Conservation (phyloP, 169 alveolate genomes). For the Cryptosporidium parvum region DNA sequence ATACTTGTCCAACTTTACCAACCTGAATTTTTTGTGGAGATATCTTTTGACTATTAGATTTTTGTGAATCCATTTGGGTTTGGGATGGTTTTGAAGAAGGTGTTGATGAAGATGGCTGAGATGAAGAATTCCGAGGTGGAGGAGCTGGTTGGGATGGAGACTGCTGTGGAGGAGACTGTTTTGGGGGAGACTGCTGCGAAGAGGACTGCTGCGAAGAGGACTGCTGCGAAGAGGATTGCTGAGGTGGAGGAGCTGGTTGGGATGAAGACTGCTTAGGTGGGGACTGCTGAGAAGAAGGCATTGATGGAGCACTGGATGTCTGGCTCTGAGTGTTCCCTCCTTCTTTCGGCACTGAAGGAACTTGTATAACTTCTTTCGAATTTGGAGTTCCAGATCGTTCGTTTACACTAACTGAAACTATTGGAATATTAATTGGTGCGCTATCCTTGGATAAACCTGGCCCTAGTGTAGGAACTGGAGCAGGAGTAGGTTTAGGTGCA, state of each 20-base stretch:
- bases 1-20: not conserved
- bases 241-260: not conserved
- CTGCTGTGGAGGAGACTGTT: not conserved
- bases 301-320: not conserved
- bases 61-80: not conserved
- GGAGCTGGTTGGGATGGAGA: too few species aligned
- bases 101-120: not conserved
- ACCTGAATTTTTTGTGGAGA: not conserved
- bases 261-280: not conserved
- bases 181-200: not conserved
- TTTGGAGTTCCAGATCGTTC: slow-evolving; percentile 18
- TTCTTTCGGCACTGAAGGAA: slow-evolving; percentile 27
- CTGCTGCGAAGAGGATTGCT: not conserved
- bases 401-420: slow-evolving; percentile 17
- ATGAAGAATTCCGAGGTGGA: not conserved
- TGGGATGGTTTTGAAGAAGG: not conserved
- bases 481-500: not conserved
- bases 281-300: not conserved
- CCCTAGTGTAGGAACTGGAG: not conserved
- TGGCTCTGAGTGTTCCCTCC: not conserved
- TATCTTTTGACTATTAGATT: not conserved
- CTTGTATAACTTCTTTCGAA: slow-evolving; percentile 18
- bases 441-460: not conserved
- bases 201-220: too few species aligned
- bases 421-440: slow-evolving; percentile 30